Base-by-base conservation (phyloP, 345 rosid species). In the Acer yangbiense region DNA sequence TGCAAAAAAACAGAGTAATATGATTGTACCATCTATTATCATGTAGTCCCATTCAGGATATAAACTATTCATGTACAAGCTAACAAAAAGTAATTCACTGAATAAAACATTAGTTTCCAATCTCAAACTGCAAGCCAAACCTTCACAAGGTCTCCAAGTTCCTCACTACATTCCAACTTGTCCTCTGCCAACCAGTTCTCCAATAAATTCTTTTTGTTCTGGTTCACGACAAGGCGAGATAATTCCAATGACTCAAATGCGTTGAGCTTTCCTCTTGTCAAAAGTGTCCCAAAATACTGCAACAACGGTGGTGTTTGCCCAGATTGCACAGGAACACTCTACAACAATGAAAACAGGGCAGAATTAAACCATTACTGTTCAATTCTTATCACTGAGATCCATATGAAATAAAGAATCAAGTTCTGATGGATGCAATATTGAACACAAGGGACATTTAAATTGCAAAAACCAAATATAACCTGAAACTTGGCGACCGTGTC, bases 251-350 rank as follows among this genome's bases (percentile, higher is more conserved):
- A 97, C 88, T 97, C 99, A 76, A 91, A 97, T 67, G 98, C 89
- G 84, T 97, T 97, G 52, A 97, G 98, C 88, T 97, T 97, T 79
- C 99, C 99, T 76, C 91, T 88, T 3, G 97, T 91, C 73, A 97
- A 81, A 80, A 97, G 98, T 12, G 98, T 93, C 82, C 99, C 98
- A 87, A 97, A 97, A 83, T 97, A 97, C 84, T 97, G 99, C 87
- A 97, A 78, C 78, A 97, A 78, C 25, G 99, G 99, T 14, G 99
- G 98, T 69, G 98, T 90, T 85, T 97, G 99, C 81, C 99, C 99
- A 82, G 98, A 83, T 93, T 90, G 98, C 72, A 93, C 98, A 69
- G 99, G 99, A 79, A 97, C 99, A 86, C 98, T 94, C 99, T 96
- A 87, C 82, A 88, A 67, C 17, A 44, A 39, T 65, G 50, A 62